Percentiles rank a stretch among this genome's conserved stretches.
phyloP scores from a whole-genome alignment of 306 rosid species.

The Sicyos baderoa region DNA sequence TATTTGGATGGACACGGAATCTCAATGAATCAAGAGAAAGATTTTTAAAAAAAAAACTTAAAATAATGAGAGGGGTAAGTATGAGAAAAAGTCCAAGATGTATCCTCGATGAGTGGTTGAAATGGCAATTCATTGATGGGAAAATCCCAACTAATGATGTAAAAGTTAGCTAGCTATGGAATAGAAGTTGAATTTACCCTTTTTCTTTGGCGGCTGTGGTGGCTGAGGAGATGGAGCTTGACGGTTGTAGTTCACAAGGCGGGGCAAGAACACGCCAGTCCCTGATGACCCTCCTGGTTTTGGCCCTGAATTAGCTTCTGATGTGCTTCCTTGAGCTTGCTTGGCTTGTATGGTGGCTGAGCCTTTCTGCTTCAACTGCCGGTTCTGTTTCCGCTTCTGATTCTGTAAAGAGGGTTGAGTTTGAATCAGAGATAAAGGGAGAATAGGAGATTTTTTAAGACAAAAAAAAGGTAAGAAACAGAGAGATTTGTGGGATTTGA shows the following conservation, averaged over 20 bases:
- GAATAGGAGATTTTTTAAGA: background rate
- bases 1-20: background rate
- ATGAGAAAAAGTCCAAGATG: background rate
- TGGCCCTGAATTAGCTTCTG: slow-evolving; percentile 11
- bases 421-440: background rate
- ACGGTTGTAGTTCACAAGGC: slow-evolving; percentile 17
- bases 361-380: slow-evolving; percentile 8
- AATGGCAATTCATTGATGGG: slow-evolving; percentile 21
- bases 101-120: background rate
- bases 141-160: slow-evolving; percentile 25
- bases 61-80: background rate
- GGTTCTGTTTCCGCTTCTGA: slow-evolving; percentile 13
- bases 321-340: slow-evolving; percentile 17
- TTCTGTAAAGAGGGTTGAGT: background rate
- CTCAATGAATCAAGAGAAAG: slow-evolving; percentile 4
- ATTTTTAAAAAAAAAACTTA: background rate
- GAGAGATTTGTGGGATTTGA: background rate
- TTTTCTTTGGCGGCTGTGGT: slow-evolving; percentile 29
- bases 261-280: slow-evolving; percentile 76
- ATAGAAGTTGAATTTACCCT: slow-evolving; percentile 25
- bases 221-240: slow-evolving; percentile 19
- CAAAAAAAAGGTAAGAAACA: background rate
- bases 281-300: slow-evolving; percentile 37
- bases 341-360: background rate
- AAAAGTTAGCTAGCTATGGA: background rate